Conservation (phyloP, 345 rosid species). For the Cochlearia excelsa region DNA sequence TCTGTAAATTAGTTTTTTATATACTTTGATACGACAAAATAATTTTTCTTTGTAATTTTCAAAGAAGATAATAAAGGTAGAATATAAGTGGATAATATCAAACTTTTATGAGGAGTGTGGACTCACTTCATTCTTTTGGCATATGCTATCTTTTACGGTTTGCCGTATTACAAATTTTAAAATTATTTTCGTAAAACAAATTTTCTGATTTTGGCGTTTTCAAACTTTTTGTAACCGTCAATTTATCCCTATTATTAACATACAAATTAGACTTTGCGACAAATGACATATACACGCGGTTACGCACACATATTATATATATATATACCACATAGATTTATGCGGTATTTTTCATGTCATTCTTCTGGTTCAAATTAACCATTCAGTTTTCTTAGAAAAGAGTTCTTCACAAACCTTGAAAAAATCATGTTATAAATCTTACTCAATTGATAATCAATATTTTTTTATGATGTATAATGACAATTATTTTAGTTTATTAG, state of each 20-base stretch:
- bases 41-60: background rate
- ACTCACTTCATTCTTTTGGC: constrained; percentile 34
- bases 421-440: too few species aligned
- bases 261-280: too few species aligned
- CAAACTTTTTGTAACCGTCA: background rate
- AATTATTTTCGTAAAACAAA: background rate
- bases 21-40: constrained; percentile 1
- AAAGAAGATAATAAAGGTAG: background rate
- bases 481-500: background rate
- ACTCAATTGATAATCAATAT: too few species aligned
- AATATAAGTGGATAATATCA: constrained; percentile 45
- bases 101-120: constrained; percentile 21
- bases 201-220: constrained; percentile 31
- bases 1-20: background rate
- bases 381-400: too few species aligned
- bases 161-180: constrained; percentile 14
- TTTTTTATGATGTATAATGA: too few species aligned
- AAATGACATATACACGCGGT: too few species aligned
- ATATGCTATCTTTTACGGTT: constrained; percentile 32
- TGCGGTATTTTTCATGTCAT: too few species aligned
- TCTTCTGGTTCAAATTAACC: too few species aligned
- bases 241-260: too few species aligned
- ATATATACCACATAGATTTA: too few species aligned
- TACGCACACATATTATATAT: too few species aligned
- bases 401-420: too few species aligned